Conservation (phyloP, 2,329 filamentous ascomycete species). For the Pseudocercospora macadamiae region DNA sequence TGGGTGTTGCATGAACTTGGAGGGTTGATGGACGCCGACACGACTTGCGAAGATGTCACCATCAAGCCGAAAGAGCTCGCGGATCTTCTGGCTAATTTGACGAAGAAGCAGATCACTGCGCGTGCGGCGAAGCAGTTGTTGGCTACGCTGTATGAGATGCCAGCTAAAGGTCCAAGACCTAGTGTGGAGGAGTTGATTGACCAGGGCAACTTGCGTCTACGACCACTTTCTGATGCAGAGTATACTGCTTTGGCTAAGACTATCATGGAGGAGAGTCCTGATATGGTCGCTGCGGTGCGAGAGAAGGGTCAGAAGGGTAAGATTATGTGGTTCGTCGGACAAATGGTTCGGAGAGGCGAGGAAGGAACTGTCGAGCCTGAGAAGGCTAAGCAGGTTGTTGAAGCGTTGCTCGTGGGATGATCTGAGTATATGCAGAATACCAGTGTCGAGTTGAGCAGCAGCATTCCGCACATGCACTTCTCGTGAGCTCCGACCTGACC, state of each 20-base stretch:
- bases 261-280: constrained; percentile 58
- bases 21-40: constrained; percentile 45
- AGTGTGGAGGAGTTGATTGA: constrained; percentile 58
- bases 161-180: constrained; percentile 31
- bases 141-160: constrained; percentile 50
- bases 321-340: constrained; percentile 68
- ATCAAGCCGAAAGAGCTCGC: constrained; percentile 47
- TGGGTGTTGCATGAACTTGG: constrained; percentile 61
- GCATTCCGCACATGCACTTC: too few relatives aligned
- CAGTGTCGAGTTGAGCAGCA: too few relatives aligned
- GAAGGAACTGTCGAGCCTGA: constrained; percentile 65
- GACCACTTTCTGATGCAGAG: constrained; percentile 58
- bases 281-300: constrained; percentile 63
- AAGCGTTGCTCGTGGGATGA: too few relatives aligned
- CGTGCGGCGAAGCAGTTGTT: constrained; percentile 65
- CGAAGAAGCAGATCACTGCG: constrained; percentile 52
- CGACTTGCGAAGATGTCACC: constrained; percentile 45
- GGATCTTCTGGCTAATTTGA: constrained; percentile 46
- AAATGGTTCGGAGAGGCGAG: constrained; percentile 65
- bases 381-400: constrained; percentile 59
- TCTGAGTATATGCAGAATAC: too few relatives aligned
- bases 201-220: constrained; percentile 58
- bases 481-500: too few relatives aligned
- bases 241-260: constrained; percentile 59
- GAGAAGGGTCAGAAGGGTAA: constrained; percentile 66